These are phyloP conservation scores for Aspergillus nomiae DNA, from an alignment of 2,329 filamentous ascomycete species.

Conservation along the genomic window DNA sequence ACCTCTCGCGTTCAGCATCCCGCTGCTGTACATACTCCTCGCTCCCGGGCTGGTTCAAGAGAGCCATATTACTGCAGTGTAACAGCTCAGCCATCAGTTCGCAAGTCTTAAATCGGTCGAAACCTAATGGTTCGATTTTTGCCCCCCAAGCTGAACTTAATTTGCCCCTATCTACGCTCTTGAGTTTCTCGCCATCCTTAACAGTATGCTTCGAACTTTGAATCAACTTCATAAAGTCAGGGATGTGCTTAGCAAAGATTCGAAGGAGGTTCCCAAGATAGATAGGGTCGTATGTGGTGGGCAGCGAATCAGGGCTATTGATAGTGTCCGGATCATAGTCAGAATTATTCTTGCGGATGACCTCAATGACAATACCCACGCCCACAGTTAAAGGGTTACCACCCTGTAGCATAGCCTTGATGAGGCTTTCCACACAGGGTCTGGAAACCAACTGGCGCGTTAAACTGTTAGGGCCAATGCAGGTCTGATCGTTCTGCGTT, in stretches of 20 bases:
- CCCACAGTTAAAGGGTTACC: conserved; percentile 95
- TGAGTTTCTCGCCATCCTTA: conserved; percentile 57
- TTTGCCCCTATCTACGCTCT: conserved; percentile 69
- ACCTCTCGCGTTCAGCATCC: conserved; percentile 76
- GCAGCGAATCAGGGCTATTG: conserved; percentile 74
- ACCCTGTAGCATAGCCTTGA: conserved; percentile 86
- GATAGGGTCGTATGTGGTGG: conserved; percentile 87
- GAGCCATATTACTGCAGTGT: conserved; percentile 97
- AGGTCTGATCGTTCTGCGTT: conserved; percentile 97
- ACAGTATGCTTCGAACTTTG: conserved; percentile 68
- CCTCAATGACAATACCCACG: conserved; percentile 96
- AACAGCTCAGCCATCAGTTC: conserved; percentile 97
- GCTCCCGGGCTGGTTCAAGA: conserved; percentile 87
- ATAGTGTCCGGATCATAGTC: conserved; percentile 92
- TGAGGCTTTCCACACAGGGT: conserved; percentile 78
- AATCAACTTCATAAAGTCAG: conserved; percentile 90
- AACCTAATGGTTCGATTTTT: conserved; percentile 90
- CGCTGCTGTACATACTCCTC: conserved; percentile 81
- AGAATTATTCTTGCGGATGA: conserved; percentile 98
- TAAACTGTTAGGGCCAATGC: conserved; percentile 95
- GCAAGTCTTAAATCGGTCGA: conserved; percentile 98
- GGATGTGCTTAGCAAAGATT: conserved; percentile 86
- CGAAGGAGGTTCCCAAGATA: conserved; percentile 89
- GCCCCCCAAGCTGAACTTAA: conserved; percentile 86
- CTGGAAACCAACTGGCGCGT: conserved; percentile 92